Conservation (phyloP, 495 filamentous ascomycete genomes). For the Aspergillus leporis region DNA sequence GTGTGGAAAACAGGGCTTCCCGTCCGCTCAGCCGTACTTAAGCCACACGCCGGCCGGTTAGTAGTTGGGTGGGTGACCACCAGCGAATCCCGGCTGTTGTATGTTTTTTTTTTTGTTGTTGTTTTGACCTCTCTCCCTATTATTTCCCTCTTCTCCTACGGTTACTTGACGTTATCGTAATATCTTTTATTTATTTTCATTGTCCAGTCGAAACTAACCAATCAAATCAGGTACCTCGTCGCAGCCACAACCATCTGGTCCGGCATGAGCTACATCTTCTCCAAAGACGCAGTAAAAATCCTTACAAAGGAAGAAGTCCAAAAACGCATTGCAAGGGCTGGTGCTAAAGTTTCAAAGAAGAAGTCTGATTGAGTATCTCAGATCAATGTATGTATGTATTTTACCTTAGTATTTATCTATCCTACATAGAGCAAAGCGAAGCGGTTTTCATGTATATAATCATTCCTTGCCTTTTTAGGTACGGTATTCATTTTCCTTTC, state of each 20-base stretch:
- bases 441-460: neutral
- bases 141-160: slow-evolving; percentile 11
- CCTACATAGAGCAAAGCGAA: neutral
- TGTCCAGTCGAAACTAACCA: slow-evolving; percentile 7
- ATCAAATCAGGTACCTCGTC: slow-evolving; percentile 58
- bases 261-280: slow-evolving; percentile 77
- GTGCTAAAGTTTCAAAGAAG: slow-evolving; percentile 20
- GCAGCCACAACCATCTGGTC: slow-evolving; percentile 83
- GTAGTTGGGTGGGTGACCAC: slow-evolving; percentile 42
- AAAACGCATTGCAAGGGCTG: slow-evolving; percentile 38
- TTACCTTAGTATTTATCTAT: neutral
- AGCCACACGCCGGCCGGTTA: slow-evolving; percentile 42
- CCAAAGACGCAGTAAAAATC: slow-evolving; percentile 80
- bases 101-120: slow-evolving; percentile 31
- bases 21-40: slow-evolving; percentile 44
- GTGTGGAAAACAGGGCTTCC: slow-evolving; percentile 44
- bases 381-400: neutral
- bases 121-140: slow-evolving; percentile 11
- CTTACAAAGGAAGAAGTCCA: slow-evolving; percentile 54
- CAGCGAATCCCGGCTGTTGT: slow-evolving; percentile 41
- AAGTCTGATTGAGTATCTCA: slow-evolving; percentile 14
- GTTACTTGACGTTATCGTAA: too few relatives aligned
- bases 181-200: too few relatives aligned
- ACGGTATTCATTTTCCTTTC: too few relatives aligned
- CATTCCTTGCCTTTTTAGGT: neutral